Evolutionary conservation across 140 eudicot genomes (phyloP).

Genomic region (Stevia rebaudiana): DNA sequence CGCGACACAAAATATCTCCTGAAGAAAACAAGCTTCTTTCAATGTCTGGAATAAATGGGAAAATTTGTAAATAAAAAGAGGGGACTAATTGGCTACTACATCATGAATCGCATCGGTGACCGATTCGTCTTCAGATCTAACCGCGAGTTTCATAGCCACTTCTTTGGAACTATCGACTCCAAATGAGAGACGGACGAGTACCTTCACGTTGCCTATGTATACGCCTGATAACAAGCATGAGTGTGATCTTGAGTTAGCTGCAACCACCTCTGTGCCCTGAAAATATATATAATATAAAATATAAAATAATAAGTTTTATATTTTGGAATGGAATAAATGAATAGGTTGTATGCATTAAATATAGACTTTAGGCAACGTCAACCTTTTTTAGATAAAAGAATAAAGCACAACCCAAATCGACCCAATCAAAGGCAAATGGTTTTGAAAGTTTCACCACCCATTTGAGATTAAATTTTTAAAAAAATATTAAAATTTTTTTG

Average conservation of each 20-base stretch:
- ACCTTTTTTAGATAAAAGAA: neutral
- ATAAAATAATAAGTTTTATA: neutral
- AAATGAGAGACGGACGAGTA: constrained; percentile 81
- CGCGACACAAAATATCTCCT: constrained; percentile 17
- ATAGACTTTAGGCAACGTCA: too few relatives aligned
- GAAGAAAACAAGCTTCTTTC: constrained; percentile 7
- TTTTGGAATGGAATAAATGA: neutral
- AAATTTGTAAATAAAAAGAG: constrained; percentile 10
- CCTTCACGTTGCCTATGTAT: constrained; percentile 76
- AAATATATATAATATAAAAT: neutral
- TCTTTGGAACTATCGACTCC: constrained; percentile 79
- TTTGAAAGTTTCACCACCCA: neutral
- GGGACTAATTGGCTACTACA: constrained; percentile 50
- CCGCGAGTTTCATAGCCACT: constrained; percentile 96
- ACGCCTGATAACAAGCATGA: constrained; percentile 83
- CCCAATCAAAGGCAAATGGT: neutral
- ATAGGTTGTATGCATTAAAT: too few relatives aligned
- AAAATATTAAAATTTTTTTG: too few relatives aligned
- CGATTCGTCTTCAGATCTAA: constrained; percentile 76
- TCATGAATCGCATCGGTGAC: constrained; percentile 87
- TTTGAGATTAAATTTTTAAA: too few relatives aligned
- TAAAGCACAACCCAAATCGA: neutral
- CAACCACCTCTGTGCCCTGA: constrained; percentile 90
- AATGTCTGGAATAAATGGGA: neutral
- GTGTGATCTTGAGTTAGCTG: constrained; percentile 85